Conservation (phyloP, 1,139 yeast species). For the Candida gigantensis region DNA sequence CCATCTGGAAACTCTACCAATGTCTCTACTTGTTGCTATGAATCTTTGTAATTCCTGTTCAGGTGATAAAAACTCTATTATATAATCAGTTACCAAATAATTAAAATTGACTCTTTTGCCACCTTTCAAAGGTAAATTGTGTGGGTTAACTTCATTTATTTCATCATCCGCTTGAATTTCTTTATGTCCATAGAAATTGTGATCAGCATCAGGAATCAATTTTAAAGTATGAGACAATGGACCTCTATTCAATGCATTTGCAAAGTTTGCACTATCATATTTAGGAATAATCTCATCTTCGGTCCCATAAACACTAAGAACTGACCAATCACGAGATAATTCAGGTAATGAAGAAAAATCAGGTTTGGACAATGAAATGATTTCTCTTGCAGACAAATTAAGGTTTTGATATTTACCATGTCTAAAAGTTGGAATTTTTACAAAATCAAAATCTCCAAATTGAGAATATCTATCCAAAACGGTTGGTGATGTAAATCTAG, state of each 20-base stretch:
- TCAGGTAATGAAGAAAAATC: conserved; percentile 45
- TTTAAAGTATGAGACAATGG: conserved; percentile 55
- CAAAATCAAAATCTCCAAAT: conserved; percentile 19
- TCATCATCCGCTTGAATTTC: conserved; percentile 32
- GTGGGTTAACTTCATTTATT: conserved; percentile 35
- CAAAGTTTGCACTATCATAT: conserved; percentile 59
- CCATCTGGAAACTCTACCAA: conserved; percentile 55
- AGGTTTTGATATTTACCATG: conserved; percentile 47
- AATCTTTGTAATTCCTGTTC: conserved; percentile 56
- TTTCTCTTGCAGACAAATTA: conserved; percentile 53
- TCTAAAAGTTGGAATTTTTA: conserved; percentile 30
- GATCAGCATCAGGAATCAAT: conserved; percentile 72
- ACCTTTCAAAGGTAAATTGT: conserved; percentile 44
- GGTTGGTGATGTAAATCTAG: conserved; percentile 51
- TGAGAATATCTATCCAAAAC: conserved; percentile 37
- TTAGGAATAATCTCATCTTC: conserved; percentile 66
- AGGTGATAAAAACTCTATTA: conserved; percentile 54
- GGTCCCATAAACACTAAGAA: conserved; percentile 72
- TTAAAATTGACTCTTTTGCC: conserved; percentile 56
- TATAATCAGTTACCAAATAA: conserved; percentile 50
- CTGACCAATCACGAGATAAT: conserved; percentile 51
- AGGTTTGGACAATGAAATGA: conserved; percentile 52
- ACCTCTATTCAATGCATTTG: conserved; percentile 55
- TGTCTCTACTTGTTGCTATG: conserved; percentile 31
- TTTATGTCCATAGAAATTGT: conserved; percentile 65